Base-by-base conservation (phyloP, 2,329 filamentous ascomycete genomes). In the Sarocladium strictum region DNA sequence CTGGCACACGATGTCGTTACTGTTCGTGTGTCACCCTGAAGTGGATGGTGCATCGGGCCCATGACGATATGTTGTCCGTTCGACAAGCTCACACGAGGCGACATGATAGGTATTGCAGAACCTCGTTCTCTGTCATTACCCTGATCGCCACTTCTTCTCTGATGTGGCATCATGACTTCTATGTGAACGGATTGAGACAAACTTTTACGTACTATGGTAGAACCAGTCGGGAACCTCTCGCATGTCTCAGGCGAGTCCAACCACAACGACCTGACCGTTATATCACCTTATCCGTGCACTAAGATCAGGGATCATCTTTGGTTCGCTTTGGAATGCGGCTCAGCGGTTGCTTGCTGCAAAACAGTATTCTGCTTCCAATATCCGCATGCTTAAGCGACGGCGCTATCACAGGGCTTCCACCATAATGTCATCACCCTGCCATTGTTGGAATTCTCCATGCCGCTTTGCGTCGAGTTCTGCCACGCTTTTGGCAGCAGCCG, bases 311-410 rank as follows among this genome's bases (percentile, higher is more conserved):
- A 27, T 47, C 43, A 21, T 47, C 15, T 9, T 11, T 17, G 24
- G 43, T 47, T 27, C 24, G 43, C 7, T 17, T n/a, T 47, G 43
- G 43, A 47, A 47, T 47, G 43, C 43, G 43, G 43, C 43, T 47
- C 43, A 17, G 43, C 43, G 43, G 43, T 47, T 15, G 29, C 43
- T 17, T 27, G n/a, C 43, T 24, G 43, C 23, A 47, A 27, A 27
- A 12, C 43, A 19, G 21, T 29, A 29, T 29, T 23, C 12, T 27
- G 12, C 9, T 19, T 47, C 29, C 10, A 47, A n/a, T 29, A 27
- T 26, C 43, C 9, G 43, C 23, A 47, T 15, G 29, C 23, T 47
- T n/a, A 38, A 47, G 24, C 3, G 21, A 47, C 9, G 3, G 23
- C 43, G 24, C 43, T 27, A 27, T 23, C 43, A 17, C 17, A 11